Evolutionary conservation across 495 filamentous ascomycete species (phyloP), one percentile per base, ranked within the genome.

Genomic region (Xylaria castorea): DNA sequence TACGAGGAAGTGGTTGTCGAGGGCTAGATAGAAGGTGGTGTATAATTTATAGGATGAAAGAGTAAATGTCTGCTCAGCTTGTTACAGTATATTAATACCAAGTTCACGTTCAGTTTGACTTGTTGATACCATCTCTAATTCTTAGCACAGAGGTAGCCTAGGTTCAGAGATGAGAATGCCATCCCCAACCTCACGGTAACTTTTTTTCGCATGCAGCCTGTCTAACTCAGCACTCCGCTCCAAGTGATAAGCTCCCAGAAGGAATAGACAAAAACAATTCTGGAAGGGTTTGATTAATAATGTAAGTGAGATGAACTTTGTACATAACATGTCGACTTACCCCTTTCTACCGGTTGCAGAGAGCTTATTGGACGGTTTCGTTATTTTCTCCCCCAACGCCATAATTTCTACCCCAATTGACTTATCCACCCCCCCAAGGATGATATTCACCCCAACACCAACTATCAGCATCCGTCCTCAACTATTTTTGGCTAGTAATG

Each of bases 1-100:
- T 76, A 76, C 7, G 74, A 78, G n/a, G 77, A 78, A 70, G 76
- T 79, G 5, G 67, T 78, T 20, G 76, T 78, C 22, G 76, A 78
- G 74, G 70, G 18, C 0, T 66, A 61, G 27, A 50, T 62, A 46
- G 12, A 9, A 60, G 38, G 20, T 6, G 27, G 11, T 1, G 32
- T 3, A 44, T 30, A 25, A 42, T 14, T 7, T n/a, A 44, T 64
- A 7, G 9, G 12, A 40, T 32, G 12, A 16, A 51, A 68, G 16
- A 44, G 20, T 67, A 57, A 36, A 48, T 34, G 8, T 64, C 12
- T 30, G 34, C 27, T 44, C 32, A 48, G 25, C 22, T 27, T 12
- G 25, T 66, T 22, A 48, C 5, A 32, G 22, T 48, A 50, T 36
- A n/a, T n/a, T n/a, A 48, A 66, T 66, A 20, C 38, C 38, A 42